phyloP scores from a whole-genome alignment of 345 rosid species.

The Carallia brachiata region DNA sequence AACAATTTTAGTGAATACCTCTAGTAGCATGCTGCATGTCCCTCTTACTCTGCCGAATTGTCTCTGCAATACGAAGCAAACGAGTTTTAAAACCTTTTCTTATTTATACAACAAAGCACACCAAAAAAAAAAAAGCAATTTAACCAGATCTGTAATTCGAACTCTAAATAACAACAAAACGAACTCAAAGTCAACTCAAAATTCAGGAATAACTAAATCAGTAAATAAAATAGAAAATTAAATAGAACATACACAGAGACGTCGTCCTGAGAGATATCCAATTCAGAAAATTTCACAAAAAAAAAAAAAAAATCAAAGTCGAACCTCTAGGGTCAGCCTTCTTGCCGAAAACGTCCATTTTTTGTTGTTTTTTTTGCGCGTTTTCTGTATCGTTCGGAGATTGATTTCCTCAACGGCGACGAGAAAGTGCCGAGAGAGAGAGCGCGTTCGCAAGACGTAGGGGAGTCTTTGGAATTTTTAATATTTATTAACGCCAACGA shows the following conservation, averaged over 20 bases:
- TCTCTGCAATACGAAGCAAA: constrained; percentile 51
- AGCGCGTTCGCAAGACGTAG: background rate
- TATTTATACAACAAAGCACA: background rate
- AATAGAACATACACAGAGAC: background rate
- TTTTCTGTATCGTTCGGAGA: background rate
- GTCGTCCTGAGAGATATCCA: background rate
- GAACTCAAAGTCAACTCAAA: background rate
- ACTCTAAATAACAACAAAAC: background rate
- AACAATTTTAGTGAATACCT: constrained; percentile 40
- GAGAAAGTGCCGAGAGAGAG: background rate
- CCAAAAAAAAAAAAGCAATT: background rate
- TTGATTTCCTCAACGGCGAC: background rate
- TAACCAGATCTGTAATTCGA: background rate
- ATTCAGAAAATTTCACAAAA: background rate
- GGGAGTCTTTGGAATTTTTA: no score
- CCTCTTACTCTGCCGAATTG: constrained; percentile 81
- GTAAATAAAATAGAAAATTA: background rate
- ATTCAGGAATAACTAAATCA: background rate
- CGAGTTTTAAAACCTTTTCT: background rate
- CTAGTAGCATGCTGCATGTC: constrained; percentile 89
- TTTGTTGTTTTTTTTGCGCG: background rate
- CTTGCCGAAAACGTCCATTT: constrained; percentile 63
- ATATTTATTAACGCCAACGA: background rate
- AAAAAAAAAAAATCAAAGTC: background rate
- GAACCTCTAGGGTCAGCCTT: constrained; percentile 79